Evolutionary conservation across 441 rosid species (phyloP), one percentile per base, ranked within the genome.

Genomic region (Jatropha podagrica): DNA sequence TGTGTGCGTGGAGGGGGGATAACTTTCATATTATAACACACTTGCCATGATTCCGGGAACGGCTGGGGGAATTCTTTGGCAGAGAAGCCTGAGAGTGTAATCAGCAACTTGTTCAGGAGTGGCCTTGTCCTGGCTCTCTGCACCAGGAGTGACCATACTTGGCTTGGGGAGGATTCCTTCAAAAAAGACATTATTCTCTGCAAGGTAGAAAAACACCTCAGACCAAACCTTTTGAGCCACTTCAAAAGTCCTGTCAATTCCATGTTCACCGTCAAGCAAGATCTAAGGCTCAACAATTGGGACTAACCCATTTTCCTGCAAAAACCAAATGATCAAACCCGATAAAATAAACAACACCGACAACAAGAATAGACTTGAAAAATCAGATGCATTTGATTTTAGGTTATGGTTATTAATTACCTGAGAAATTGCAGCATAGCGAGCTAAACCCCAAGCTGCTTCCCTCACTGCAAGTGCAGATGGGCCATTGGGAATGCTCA

Each of bases 401-500:
- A 26, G 61, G 26, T 13, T 72, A 27, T 44, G 67, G 20, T 26
- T 12, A 23, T 23, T 27, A 64, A 61, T 65, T 74, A 90, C 97
- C 78, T 92, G 97, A 79, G 96, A 87, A 48, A 92, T 91, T 77
- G 96, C 86, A 14, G 97, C 97, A 23, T 92, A 95, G 74, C 97
- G 96, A 14, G 97, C 98, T 46, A 95, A 92, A 75, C 97, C 97
- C 97, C 97, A 92, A 77, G 97, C 96, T 2, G 97, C 97, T 90
- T 91, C 97, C 82, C 89, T 90, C 69, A 91, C 95, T 18, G 94
- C 96, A 78, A 95, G 79, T 76, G 93, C 94, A 75, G 96, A 89
- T 70, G 96, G 97, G 67, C 97, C 97, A 52, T 92, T 90, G 70
- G 96, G 97, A 81, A 95, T 92, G 88, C 97, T 95, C 84, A 92